These are phyloP conservation scores for Cicer judaicum DNA, from an alignment of 306 rosid genomes.

Conservation along the genomic window DNA sequence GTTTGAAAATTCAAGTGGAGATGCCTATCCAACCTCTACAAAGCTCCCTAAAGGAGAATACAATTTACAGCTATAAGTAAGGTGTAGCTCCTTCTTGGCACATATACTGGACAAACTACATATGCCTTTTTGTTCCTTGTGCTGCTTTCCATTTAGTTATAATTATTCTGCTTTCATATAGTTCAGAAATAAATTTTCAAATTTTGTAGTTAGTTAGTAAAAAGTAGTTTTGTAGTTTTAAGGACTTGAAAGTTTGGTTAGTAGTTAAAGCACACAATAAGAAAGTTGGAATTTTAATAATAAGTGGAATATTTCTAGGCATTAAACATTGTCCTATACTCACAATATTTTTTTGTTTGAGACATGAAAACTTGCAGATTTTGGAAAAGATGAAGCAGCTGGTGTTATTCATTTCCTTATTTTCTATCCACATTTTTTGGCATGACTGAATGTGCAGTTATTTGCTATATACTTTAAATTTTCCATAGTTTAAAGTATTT, in stretches of 20 bases:
- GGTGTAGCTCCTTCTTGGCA: constrained; percentile 57
- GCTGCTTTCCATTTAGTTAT: constrained; percentile 31
- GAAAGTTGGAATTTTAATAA: constrained; percentile 18
- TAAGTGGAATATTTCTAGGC: constrained; percentile 36
- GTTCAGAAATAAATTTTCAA: constrained; percentile 11
- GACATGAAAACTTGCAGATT: constrained; percentile 85
- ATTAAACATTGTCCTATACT: constrained; percentile 28
- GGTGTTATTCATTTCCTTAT: constrained; percentile 66
- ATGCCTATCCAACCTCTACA: constrained; percentile 69
- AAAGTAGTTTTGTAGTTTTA: constrained; percentile 16
- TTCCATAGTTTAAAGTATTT: neutral
- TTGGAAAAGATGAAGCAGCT: constrained; percentile 93
- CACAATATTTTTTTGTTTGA: constrained; percentile 51
- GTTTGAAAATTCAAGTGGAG: constrained; percentile 84
- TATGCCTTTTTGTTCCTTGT: constrained; percentile 34
- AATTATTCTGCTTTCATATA: constrained; percentile 32
- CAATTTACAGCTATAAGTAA: constrained; percentile 73
- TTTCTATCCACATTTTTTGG: constrained; percentile 25
- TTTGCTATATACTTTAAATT: constrained; percentile 23
- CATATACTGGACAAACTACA: constrained; percentile 39
- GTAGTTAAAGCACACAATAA: constrained; percentile 20
- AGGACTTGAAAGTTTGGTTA: constrained; percentile 35
- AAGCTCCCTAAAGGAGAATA: constrained; percentile 96
- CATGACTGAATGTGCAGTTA: neutral
- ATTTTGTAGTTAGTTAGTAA: neutral